Conservation (phyloP, 495 filamentous ascomycete genomes). For the Aspergillus biplanus region DNA sequence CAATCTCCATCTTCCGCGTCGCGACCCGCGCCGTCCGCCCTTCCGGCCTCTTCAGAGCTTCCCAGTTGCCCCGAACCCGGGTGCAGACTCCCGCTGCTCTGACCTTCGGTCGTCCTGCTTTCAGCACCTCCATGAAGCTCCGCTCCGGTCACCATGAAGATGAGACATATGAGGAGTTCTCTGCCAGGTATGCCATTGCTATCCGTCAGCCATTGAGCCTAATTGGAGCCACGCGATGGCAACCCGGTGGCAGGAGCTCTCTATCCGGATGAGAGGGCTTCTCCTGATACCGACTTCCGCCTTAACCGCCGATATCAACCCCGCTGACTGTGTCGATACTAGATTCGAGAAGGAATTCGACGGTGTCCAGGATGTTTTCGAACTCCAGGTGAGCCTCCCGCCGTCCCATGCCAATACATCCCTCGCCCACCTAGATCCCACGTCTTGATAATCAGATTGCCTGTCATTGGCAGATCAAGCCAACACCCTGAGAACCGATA, state of each 20-base stretch:
- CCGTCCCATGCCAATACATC: neutral
- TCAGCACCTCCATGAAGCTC: slow-evolving; percentile 69
- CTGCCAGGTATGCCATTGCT: slow-evolving; percentile 76
- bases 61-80: slow-evolving; percentile 62
- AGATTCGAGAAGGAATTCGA: slow-evolving; percentile 99
- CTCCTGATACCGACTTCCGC: slow-evolving; percentile 18
- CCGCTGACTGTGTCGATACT: slow-evolving; percentile 17
- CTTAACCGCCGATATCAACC: slow-evolving; percentile 9
- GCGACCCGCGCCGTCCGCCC: slow-evolving; percentile 69
- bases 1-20: slow-evolving; percentile 68
- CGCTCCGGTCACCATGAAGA: slow-evolving; percentile 69
- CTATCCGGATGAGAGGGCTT: neutral
- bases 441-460: slow-evolving; percentile 17
- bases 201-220: slow-evolving; percentile 35
- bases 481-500: neutral
- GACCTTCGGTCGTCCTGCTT: slow-evolving; percentile 58
- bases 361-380: slow-evolving; percentile 95
- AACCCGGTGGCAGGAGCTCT: slow-evolving; percentile 20
- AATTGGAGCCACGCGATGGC: slow-evolving; percentile 11
- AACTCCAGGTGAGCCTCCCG: slow-evolving; percentile 82
- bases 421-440: neutral
- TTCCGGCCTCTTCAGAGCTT: slow-evolving; percentile 59
- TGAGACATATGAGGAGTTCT: slow-evolving; percentile 98
- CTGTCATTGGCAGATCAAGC: slow-evolving; percentile 26
- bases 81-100: slow-evolving; percentile 57